Percentiles rank a stretch among this genome's conserved stretches.
These are phyloP conservation scores for Saccharomyces hybrid DNA, from an alignment of 1,139 yeast species.

Conservation along the genomic window DNA sequence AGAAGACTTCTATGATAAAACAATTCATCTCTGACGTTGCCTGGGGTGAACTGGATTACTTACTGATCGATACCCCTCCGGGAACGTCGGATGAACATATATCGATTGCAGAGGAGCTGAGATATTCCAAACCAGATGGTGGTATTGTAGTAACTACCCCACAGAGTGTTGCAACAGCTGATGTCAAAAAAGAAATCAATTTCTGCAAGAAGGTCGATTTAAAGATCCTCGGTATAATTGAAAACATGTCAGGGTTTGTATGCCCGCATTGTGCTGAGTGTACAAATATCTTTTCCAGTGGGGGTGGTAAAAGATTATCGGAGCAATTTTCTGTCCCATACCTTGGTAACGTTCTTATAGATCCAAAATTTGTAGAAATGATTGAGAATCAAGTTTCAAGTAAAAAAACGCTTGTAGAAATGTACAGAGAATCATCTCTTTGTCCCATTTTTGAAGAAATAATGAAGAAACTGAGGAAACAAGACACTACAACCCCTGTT, in stretches of 20 bases:
- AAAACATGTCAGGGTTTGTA: conserved; percentile 94
- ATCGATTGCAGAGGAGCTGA: conserved; percentile 85
- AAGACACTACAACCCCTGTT: conserved; percentile 7
- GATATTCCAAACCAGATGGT: conserved; percentile 76
- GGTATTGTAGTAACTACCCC: conserved; percentile 96
- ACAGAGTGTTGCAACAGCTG: conserved; percentile 85
- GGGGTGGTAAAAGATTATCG: conserved; percentile 81
- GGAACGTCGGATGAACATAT: conserved; percentile 98
- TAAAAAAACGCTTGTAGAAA: conserved; percentile 28
- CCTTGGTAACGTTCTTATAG: conserved; percentile 85
- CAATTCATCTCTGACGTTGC: conserved; percentile 86
- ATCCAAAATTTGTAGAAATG: conserved; percentile 80
- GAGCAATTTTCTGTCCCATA: conserved; percentile 52
- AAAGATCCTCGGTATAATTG: conserved; percentile 76
- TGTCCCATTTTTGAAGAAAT: conserved; percentile 46
- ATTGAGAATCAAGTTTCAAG: conserved; percentile 44
- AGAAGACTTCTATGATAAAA: conserved; percentile 93
- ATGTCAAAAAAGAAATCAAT: conserved; percentile 88
- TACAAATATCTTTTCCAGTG: conserved; percentile 83
- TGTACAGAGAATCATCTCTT: conserved; percentile 37
- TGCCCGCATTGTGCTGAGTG: conserved; percentile 93
- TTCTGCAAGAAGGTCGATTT: conserved; percentile 85
- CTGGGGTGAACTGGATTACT: conserved; percentile 82
- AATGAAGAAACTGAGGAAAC: conserved; percentile 39
- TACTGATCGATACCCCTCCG: conserved; percentile 94